Base-by-base conservation (phyloP, 257 asterid genomes). In the Capsicum baccatum region DNA sequence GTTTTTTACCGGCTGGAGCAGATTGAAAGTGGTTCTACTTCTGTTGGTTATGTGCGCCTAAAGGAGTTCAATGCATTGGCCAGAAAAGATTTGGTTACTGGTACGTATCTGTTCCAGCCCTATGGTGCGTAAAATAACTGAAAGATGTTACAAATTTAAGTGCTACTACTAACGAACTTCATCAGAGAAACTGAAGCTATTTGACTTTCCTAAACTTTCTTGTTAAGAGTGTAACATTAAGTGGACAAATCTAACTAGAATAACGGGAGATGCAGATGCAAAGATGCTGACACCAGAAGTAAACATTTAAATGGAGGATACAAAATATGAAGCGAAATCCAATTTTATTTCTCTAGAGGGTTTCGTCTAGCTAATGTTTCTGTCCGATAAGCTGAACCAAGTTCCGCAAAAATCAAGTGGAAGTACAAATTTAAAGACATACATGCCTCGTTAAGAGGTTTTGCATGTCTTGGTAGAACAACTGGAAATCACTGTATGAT, bases 31-130 rank as follows among this genome's bases (percentile, higher is more conserved):
- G 89, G 91, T 68, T 80, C 92, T 50, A 83, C 76, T 86, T 88
- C 92, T 85, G 95, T 94, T 84, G 99, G 99, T 86, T 96, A 96
- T 88, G 97, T 96, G 78, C 98, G 94, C 84, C 89, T 96, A n/a
- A 96, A 93, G 91, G 99, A 96, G 89, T 96, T 96, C 92, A 96
- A 96, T 91, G 98, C 99, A 42, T 87, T 96, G 94, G 99, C 99
- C 57, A 92, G 92, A 92, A 96, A 94, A 87, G 98, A 96, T 88
- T 88, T 96, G 87, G 95, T 92, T 85, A 93, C 92, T 85, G 99
- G 99, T 95, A 89, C n/a, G 70, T 79, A 80, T 78, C 66, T 54
- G 9, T 54, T 80, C 35, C 80, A 26, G 47, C 70, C 68, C 48
- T 56, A 37, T 68, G 81, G 35, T 83, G 71, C 69, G 47, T 58